These are phyloP conservation scores for Xylariomycetidae sp. DNA, from an alignment of 2,329 filamentous ascomycete species.

Conservation along the genomic window DNA sequence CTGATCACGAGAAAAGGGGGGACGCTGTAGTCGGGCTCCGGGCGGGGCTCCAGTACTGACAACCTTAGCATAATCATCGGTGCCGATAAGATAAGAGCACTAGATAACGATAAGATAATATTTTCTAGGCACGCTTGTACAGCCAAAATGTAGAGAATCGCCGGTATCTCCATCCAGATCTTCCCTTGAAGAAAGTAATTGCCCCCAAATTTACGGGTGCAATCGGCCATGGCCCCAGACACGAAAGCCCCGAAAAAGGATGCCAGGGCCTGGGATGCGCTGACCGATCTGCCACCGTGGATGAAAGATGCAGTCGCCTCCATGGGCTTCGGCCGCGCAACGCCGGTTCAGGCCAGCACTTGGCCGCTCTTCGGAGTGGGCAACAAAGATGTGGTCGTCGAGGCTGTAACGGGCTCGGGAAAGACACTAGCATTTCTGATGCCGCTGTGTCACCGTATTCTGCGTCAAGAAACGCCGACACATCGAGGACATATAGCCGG, in stretches of 20 bases:
- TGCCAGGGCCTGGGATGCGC: conserved; percentile 56
- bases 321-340: conserved; percentile 84
- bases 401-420: conserved; percentile 84
- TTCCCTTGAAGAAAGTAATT: too few relatives aligned
- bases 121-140: too few relatives aligned
- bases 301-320: conserved; percentile 74
- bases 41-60: too few relatives aligned
- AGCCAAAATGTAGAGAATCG: too few relatives aligned
- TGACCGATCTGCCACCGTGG: conserved; percentile 72
- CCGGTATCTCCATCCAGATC: too few relatives aligned
- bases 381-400: conserved; percentile 23
- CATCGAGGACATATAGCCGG: conserved; percentile 87
- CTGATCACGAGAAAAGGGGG: too few relatives aligned
- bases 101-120: too few relatives aligned
- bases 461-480: conserved; percentile 73
- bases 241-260: conserved; percentile 36
- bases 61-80: too few relatives aligned
- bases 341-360: conserved; percentile 88
- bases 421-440: conserved; percentile 68
- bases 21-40: too few relatives aligned
- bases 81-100: too few relatives aligned
- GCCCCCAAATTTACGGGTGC: too few relatives aligned
- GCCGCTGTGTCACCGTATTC: conserved; percentile 73
- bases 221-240: conserved; percentile 26
- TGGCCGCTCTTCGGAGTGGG: conserved; percentile 71